Evolutionary conservation across 73 alveolate genomes (phyloP).

Genomic region (Paramecium primaurelia): DNA sequence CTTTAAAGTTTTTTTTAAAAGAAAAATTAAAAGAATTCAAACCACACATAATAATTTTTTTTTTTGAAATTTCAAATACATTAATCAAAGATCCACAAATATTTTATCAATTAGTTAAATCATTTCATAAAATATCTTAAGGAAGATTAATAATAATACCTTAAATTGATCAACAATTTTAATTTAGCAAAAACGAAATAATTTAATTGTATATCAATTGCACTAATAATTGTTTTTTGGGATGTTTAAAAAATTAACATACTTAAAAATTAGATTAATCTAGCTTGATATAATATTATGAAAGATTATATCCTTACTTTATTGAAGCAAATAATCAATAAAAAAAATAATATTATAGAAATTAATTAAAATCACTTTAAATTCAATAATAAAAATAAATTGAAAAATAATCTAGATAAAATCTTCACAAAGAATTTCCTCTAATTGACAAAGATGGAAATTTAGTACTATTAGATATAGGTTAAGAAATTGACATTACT

Average conservation of each 20-base stretch:
- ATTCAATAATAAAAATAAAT: not conserved
- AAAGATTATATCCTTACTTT: not conserved
- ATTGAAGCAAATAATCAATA: not conserved
- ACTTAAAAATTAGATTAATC: not conserved
- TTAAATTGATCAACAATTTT: not conserved
- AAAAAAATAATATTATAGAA: not conserved
- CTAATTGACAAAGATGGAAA: not conserved
- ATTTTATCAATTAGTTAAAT: not conserved
- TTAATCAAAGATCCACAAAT: not conserved
- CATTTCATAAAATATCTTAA: not conserved
- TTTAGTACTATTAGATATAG: not conserved
- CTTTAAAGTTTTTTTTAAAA: not conserved
- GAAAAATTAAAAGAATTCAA: not conserved
- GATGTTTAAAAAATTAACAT: not conserved
- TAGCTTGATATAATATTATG: not conserved
- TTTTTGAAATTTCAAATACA: not conserved
- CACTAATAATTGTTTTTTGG: not conserved
- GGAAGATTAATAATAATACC: not conserved
- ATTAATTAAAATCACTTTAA: not conserved
- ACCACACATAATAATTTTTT: not conserved
- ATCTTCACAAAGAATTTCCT: not conserved
- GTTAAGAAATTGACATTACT: not conserved
- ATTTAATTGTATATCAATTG: not conserved
- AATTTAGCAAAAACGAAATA: not conserved
- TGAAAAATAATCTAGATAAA: not conserved